A percentile compares a stretch with the other conserved stretches of the same genome.
Evolutionary conservation across 2,329 filamentous ascomycete species (phyloP).

Genomic region (Talaromyces rugulosus): DNA sequence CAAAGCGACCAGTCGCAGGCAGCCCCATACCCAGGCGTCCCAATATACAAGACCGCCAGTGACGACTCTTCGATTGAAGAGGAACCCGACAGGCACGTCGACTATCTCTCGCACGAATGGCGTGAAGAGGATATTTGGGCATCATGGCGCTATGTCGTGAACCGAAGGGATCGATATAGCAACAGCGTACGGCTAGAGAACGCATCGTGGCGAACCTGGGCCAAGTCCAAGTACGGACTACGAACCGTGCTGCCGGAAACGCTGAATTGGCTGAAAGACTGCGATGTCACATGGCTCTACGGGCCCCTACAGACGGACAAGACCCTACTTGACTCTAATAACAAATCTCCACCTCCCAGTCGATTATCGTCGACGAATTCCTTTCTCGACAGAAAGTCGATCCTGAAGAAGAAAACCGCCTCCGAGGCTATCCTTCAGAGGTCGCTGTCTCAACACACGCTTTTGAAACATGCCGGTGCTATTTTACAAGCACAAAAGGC

Average conservation of each 20-base stretch:
- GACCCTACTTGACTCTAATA: constrained; percentile 46
- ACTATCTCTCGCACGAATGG: constrained; percentile 92
- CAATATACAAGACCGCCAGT: constrained; percentile 5
- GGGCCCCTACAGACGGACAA: constrained; percentile 78
- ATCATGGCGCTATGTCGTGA: constrained; percentile 90
- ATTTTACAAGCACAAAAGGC: constrained; percentile 79
- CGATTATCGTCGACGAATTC: constrained; percentile 61
- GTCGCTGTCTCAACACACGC: constrained; percentile 80
- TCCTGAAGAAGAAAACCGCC: constrained; percentile 93
- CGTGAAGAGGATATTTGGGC: constrained; percentile 95
- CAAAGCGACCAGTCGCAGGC: not conserved
- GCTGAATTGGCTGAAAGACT: constrained; percentile 96
- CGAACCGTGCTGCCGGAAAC: constrained; percentile 86
- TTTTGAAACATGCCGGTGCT: constrained; percentile 83
- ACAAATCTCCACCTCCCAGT: constrained; percentile 49
- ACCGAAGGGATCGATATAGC: constrained; percentile 71
- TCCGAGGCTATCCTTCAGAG: constrained; percentile 91
- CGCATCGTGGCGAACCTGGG: constrained; percentile 95
- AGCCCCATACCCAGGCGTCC: not conserved
- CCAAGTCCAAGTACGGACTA: constrained; percentile 82
- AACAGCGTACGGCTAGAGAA: constrained; percentile 86
- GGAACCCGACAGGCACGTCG: constrained; percentile 82
- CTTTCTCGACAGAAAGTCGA: constrained; percentile 76
- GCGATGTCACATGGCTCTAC: constrained; percentile 96
- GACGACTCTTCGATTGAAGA: constrained; percentile 74